Conservation (phyloP, 371 early-diverging fungal genomes). For the Mortierella sp. region DNA sequence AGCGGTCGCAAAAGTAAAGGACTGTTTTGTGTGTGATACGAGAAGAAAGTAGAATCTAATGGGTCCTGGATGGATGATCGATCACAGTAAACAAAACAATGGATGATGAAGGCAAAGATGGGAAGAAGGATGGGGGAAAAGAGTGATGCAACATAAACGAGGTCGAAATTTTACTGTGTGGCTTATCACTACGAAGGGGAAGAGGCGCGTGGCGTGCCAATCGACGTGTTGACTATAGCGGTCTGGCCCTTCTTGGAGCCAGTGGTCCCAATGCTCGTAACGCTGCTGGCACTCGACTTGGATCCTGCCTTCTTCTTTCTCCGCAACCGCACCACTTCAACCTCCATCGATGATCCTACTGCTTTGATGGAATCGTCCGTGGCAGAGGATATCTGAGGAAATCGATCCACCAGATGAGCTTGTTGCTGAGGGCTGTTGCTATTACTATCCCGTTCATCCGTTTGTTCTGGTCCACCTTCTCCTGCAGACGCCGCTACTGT, state of each 20-base stretch:
- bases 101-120: not conserved
- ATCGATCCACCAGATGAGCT: conserved; percentile 29
- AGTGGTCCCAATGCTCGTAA: conserved; percentile 30
- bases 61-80: not conserved
- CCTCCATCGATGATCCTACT: conserved; percentile 13
- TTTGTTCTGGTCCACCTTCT: not conserved
- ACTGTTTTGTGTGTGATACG: not conserved
- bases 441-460: not conserved
- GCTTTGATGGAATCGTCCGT: conserved; percentile 19
- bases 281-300: conserved; percentile 38
- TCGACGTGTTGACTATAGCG: not conserved
- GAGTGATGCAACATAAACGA: not conserved
- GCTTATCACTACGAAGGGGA: not conserved
- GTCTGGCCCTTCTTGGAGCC: conserved; percentile 10
- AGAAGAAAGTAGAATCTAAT: not conserved
- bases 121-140: not conserved
- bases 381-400: conserved; percentile 31
- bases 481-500: not conserved
- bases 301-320: conserved; percentile 45
- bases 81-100: not conserved
- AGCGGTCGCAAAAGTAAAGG: not conserved
- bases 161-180: not conserved
- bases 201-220: not conserved
- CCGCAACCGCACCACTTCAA: conserved; percentile 49
- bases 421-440: not conserved